Evolutionary conservation across 306 rosid genomes (phyloP).

Genomic region (Macrotyloma uniflorum): DNA sequence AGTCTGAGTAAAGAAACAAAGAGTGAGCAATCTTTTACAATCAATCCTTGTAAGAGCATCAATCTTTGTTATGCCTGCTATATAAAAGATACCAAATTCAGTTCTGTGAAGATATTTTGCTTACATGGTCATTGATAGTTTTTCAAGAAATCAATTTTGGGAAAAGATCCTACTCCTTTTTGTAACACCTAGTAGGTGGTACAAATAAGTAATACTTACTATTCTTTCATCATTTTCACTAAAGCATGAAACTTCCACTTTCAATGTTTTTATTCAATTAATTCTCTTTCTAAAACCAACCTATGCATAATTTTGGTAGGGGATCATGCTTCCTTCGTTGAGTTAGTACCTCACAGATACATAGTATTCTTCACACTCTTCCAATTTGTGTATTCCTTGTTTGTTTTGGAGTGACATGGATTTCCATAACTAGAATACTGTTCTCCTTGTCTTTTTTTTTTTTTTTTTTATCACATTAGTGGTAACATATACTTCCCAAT

Average conservation of each 20-base stretch:
- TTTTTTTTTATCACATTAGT: conserved; percentile 66
- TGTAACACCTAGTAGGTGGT: conserved; percentile 65
- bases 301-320: conserved; percentile 43
- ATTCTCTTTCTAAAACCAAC: background rate
- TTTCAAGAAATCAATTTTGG: conserved; percentile 92
- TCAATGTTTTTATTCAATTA: too few species aligned
- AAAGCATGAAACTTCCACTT: background rate
- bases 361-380: conserved; percentile 66
- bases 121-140: conserved; percentile 94
- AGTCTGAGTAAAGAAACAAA: conserved; percentile 84
- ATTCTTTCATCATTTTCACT: background rate
- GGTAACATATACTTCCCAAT: conserved; percentile 77
- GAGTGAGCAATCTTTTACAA: conserved; percentile 87
- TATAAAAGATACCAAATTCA: conserved; percentile 84
- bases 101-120: conserved; percentile 94
- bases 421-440: conserved; percentile 83
- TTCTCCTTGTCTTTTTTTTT: conserved; percentile 84
- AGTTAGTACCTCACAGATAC: conserved; percentile 66
- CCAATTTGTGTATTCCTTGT: conserved; percentile 69
- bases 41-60: conserved; percentile 79
- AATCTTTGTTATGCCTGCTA: conserved; percentile 69
- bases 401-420: conserved; percentile 72
- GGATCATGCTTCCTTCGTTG: conserved; percentile 81
- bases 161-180: conserved; percentile 74
- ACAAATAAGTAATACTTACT: conserved; percentile 61